A percentile compares a stretch with the other conserved stretches of the same genome.
Evolutionary conservation across 225 moss, liverwort and hornwort species (phyloP).

Genomic region (Antitrichia curtipendula): DNA sequence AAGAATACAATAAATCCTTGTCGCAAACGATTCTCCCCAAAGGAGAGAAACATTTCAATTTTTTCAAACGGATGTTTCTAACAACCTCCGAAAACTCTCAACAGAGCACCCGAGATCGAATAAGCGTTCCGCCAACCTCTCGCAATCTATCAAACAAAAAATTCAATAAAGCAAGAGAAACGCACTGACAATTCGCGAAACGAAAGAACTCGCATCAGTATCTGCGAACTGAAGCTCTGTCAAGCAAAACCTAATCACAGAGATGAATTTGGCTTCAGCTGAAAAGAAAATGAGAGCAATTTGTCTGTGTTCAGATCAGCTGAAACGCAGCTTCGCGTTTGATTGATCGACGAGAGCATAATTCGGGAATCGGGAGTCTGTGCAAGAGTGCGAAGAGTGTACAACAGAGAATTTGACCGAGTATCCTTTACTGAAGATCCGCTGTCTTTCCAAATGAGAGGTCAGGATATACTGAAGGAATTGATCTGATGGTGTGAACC

Average conservation of each 20-base stretch:
- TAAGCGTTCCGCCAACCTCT: not conserved
- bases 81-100: not conserved
- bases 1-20: not conserved
- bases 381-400: not conserved
- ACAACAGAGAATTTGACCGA: not conserved
- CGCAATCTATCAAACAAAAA: not conserved
- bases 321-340: not conserved
- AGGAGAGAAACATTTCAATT: not conserved
- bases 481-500: not conserved
- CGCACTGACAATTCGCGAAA: not conserved
- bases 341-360: not conserved
- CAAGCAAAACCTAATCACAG: not conserved
- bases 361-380: not conserved
- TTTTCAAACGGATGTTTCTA: not conserved
- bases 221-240: not conserved
- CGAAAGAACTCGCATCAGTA: not conserved
- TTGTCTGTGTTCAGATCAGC: not conserved
- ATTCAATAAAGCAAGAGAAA: not conserved
- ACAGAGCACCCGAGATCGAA: not conserved
- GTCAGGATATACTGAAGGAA: not conserved
- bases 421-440: not conserved
- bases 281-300: not conserved
- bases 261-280: not conserved
- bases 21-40: not conserved
- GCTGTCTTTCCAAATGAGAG: not conserved